Evolutionary conservation across 1,284 basidiomycete genomes (phyloP).

Genomic region (Irpex rosettiformis): DNA sequence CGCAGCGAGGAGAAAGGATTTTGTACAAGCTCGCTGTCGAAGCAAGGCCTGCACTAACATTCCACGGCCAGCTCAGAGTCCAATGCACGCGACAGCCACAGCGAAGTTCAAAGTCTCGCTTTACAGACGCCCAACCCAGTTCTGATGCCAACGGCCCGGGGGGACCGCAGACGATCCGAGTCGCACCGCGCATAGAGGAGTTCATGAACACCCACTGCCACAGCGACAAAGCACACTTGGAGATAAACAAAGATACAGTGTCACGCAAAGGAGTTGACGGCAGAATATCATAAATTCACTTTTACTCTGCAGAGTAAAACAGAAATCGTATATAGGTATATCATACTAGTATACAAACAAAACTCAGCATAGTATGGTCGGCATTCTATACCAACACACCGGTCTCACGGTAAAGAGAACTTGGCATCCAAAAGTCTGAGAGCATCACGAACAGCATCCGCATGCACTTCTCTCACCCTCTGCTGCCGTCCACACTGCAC

Average conservation of each 20-base stretch:
- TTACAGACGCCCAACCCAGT: neutral
- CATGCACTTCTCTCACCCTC: slow-evolving; percentile 68
- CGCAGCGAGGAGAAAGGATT: neutral
- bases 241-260: too few species aligned
- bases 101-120: neutral
- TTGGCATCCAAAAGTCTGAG: slow-evolving; percentile 75
- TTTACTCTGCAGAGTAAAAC: too few species aligned
- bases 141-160: too few species aligned
- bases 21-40: neutral
- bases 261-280: too few species aligned
- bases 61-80: neutral
- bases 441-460: slow-evolving; percentile 76
- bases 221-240: too few species aligned
- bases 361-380: neutral
- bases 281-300: too few species aligned
- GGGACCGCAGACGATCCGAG: too few species aligned
- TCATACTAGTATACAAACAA: neutral
- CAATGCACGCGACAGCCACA: neutral
- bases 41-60: neutral
- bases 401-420: slow-evolving; percentile 33
- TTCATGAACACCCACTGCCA: too few species aligned
- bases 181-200: too few species aligned
- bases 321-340: too few species aligned
- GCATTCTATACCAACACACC: neutral
- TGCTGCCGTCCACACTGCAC: slow-evolving; percentile 50